phyloP scores from a whole-genome alignment of 129 eudicot species.

The Chrysanthemum makinoi region DNA sequence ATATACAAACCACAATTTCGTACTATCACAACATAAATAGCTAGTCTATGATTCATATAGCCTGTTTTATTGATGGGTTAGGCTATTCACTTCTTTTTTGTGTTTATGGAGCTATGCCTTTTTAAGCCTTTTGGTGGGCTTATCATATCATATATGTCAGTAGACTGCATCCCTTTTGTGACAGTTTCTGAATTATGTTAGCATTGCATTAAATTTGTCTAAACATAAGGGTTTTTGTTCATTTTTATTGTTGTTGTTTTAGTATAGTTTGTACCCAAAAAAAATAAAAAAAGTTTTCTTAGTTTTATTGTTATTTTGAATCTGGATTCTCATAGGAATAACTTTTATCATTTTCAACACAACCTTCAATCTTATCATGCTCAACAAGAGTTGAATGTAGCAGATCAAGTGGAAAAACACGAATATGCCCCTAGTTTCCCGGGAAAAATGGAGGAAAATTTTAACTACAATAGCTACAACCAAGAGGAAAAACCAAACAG shows the following conservation, averaged over 20 bases:
- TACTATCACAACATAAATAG: conserved; percentile 2
- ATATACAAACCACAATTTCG: conserved; percentile 6
- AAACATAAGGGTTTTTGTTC: not conserved
- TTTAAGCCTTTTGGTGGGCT: not conserved
- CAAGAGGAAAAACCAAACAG: conserved; percentile 15
- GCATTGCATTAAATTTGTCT: not conserved
- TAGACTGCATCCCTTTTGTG: conserved; percentile 2
- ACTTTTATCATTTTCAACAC: not conserved
- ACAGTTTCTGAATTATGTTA: conserved; percentile 23
- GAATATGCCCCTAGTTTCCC: conserved; percentile 52
- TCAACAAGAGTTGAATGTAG: conserved; percentile 24
- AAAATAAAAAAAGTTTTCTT: too few species aligned
- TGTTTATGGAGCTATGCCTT: conserved; percentile 19
- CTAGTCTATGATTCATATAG: conserved; percentile 15
- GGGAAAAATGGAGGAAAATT: conserved; percentile 54
- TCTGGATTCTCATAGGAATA: conserved; percentile 76
- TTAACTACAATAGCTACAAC: conserved; percentile 22
- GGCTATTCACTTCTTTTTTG: conserved; percentile 6
- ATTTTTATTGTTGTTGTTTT: not conserved
- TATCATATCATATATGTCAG: conserved; percentile 12
- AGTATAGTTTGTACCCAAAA: conserved; percentile 19
- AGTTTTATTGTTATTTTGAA: conserved; percentile 25
- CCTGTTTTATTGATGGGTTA: conserved; percentile 19
- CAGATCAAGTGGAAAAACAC: not conserved
- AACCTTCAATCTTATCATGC: conserved; percentile 25